These are phyloP conservation scores for Forsythia suspensa DNA, from an alignment of 257 asterid genomes.

Conservation along the genomic window DNA sequence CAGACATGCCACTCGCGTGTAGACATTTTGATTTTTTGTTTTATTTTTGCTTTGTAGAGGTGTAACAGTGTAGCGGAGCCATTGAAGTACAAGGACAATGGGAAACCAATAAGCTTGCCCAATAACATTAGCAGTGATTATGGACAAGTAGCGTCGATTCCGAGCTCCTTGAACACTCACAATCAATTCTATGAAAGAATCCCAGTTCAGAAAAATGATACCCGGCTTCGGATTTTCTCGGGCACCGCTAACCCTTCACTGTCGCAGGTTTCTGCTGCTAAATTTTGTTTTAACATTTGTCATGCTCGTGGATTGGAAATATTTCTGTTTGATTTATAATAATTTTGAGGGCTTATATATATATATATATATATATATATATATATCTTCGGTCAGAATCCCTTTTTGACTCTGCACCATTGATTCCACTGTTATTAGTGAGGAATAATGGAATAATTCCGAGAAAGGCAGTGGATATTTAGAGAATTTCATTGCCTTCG, in stretches of 20 bases:
- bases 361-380: no score
- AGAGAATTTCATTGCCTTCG: no score
- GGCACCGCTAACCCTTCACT: conserved; percentile 89
- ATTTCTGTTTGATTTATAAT: background rate
- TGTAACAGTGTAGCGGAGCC: conserved; percentile 64
- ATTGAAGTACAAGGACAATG: conserved; percentile 62
- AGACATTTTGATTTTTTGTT: no score
- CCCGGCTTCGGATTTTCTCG: conserved; percentile 79
- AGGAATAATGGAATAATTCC: no score
- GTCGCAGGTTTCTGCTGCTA: conserved; percentile 52
- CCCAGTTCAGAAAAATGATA: conserved; percentile 39
- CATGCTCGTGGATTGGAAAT: background rate
- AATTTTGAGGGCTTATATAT: background rate
- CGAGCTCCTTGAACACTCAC: conserved; percentile 50
- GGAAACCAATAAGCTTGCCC: conserved; percentile 34
- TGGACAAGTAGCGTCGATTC: conserved; percentile 36
- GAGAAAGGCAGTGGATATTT: no score
- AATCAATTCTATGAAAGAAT: conserved; percentile 33
- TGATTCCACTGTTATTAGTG: no score
- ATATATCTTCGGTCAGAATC: no score
- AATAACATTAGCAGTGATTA: conserved; percentile 30
- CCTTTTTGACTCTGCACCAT: no score
- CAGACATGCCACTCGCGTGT: background rate
- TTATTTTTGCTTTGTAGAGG: conserved; percentile 35
- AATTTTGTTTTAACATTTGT: background rate